Conservation (phyloP, 768 basidiomycete genomes). For the Grammothele lineata region DNA sequence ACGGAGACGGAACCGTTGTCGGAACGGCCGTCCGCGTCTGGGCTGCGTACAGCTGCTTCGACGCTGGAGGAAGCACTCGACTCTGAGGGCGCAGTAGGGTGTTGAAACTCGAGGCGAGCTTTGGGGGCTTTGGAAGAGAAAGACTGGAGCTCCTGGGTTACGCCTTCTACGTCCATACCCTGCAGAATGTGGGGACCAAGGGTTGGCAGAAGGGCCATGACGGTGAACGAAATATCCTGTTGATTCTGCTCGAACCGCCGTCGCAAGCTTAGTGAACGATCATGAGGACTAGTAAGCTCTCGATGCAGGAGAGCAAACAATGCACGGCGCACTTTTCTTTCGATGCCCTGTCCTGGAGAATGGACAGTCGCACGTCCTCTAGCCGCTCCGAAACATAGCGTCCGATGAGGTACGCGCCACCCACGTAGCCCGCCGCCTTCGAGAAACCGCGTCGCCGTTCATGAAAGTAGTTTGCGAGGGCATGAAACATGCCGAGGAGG, state of each 20-base stretch:
- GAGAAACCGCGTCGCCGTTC: constrained; percentile 42
- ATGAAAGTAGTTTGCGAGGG: constrained; percentile 43
- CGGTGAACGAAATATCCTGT: constrained; percentile 72
- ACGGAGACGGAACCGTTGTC: constrained; percentile 40
- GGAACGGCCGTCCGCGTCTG: constrained; percentile 35
- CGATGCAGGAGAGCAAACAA: too few species aligned
- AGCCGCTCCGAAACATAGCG: constrained; percentile 58
- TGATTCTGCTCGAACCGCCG: constrained; percentile 73
- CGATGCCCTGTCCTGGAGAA: constrained; percentile 58
- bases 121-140: constrained; percentile 33
- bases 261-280: constrained; percentile 45
- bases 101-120: constrained; percentile 2
- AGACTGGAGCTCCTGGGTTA: constrained; percentile 54
- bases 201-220: constrained; percentile 65
- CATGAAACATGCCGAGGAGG: constrained; percentile 36
- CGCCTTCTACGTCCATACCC: constrained; percentile 72
- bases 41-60: constrained; percentile 28
- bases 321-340: constrained; percentile 55
- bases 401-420: constrained; percentile 59
- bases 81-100: constrained; percentile 16
- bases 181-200: constrained; percentile 60
- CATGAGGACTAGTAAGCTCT: too few species aligned
- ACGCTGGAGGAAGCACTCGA: constrained; percentile 33
- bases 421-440: constrained; percentile 48
- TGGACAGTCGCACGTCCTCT: constrained; percentile 59